phyloP scores from a whole-genome alignment of 257 asterid genomes.

The Striga asiatica region DNA sequence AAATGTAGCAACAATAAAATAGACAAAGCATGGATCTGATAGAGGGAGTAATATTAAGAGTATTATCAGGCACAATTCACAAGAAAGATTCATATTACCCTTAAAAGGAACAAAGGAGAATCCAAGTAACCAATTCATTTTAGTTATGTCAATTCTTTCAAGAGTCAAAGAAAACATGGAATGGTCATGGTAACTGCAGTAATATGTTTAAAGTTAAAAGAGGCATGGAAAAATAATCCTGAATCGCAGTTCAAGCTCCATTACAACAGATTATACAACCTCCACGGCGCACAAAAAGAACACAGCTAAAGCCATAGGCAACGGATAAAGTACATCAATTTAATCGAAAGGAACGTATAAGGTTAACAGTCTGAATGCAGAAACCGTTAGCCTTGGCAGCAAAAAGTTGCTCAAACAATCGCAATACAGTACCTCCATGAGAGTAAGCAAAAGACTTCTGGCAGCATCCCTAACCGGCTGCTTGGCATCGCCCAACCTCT shows the following conservation, averaged over 20 bases:
- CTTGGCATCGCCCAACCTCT: conserved; percentile 81
- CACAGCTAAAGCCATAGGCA: conserved; percentile 5
- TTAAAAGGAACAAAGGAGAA: not conserved
- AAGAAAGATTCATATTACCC: not conserved
- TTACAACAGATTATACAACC: not conserved
- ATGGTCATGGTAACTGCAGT: too few relatives aligned
- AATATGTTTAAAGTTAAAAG: too few relatives aligned
- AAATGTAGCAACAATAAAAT: too few relatives aligned
- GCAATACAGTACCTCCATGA: conserved; percentile 72
- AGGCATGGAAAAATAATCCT: not conserved
- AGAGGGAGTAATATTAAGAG: not conserved
- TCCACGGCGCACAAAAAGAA: not conserved
- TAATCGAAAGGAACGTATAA: not conserved
- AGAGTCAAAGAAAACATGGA: too few relatives aligned
- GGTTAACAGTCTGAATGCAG: not conserved
- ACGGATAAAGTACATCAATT: not conserved
- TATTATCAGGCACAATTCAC: not conserved
- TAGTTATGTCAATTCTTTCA: not conserved
- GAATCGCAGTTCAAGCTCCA: not conserved
- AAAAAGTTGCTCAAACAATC: conserved; percentile 2
- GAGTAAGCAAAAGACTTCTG: conserved; percentile 73
- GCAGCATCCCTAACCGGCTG: conserved; percentile 97
- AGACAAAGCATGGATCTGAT: not conserved
- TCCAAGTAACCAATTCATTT: not conserved
- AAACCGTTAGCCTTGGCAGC: conserved; percentile 1